These are phyloP conservation scores for Bipolaris gigantea DNA, from an alignment of 2,329 filamentous ascomycete genomes.

Conservation along the genomic window DNA sequence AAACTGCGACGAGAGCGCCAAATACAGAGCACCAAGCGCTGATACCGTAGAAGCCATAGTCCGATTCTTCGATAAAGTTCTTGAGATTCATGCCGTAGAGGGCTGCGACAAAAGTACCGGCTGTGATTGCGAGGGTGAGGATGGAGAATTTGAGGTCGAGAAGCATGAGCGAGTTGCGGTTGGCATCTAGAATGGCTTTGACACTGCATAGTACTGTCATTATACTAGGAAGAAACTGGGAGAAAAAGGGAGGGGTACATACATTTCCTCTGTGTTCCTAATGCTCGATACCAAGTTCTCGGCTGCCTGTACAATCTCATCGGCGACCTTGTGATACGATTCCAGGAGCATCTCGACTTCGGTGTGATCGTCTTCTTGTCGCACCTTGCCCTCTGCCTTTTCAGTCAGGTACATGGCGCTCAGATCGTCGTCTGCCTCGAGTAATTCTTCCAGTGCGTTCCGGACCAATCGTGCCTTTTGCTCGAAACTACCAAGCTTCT, in stretches of 20 bases:
- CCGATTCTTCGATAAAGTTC: constrained; percentile 95
- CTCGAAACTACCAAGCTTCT: constrained; percentile 94
- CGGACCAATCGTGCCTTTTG: constrained; percentile 93
- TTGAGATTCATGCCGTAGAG: constrained; percentile 99
- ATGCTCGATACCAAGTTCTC: constrained; percentile 93
- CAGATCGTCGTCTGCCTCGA: constrained; percentile 95
- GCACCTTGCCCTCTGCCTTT: constrained; percentile 71
- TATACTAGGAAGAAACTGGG: constrained; percentile 5
- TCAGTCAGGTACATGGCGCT: constrained; percentile 95
- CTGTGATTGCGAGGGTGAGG: constrained; percentile 88
- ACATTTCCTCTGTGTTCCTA: constrained; percentile 98
- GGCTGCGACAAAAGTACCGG: constrained; percentile 93
- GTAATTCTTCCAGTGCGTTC: constrained; percentile 90
- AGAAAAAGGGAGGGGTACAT: constrained; percentile 45
- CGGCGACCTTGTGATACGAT: constrained; percentile 95
- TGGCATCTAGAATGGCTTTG: constrained; percentile 95
- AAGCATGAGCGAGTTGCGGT: constrained; percentile 97
- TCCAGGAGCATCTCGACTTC: constrained; percentile 97
- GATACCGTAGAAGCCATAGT: constrained; percentile 80
- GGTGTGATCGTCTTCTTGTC: constrained; percentile 84
- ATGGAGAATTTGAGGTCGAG: constrained; percentile 96
- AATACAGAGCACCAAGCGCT: constrained; percentile 70
- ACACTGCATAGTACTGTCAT: constrained; percentile 59
- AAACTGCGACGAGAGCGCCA: constrained; percentile 76
- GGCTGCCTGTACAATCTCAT: constrained; percentile 95